These are phyloP conservation scores for Stenogyne calaminthoides DNA, from an alignment of 305 asterid species.

Conservation along the genomic window DNA sequence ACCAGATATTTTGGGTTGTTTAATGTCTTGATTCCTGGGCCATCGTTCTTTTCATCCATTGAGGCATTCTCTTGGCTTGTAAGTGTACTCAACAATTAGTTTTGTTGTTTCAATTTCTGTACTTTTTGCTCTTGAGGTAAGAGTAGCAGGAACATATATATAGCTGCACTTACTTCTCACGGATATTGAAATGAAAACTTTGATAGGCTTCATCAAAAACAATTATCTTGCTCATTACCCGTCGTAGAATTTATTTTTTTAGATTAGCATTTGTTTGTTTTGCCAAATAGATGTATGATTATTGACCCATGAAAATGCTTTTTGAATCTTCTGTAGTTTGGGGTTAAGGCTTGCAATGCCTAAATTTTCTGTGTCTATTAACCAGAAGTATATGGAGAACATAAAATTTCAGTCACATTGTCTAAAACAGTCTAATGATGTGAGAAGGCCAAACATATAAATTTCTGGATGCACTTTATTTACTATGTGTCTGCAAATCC, in stretches of 20 bases:
- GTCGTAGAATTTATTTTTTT: not conserved
- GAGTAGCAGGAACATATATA: not conserved
- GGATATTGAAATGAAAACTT: not conserved
- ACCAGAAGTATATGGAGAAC: not conserved
- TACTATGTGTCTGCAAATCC: not conserved
- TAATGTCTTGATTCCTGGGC: slow-evolving; percentile 72
- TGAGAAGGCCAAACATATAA: not conserved
- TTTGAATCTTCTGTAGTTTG: not conserved
- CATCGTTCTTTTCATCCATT: slow-evolving; percentile 74
- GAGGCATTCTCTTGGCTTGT: slow-evolving; percentile 86
- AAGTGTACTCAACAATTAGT: slow-evolving; percentile 38
- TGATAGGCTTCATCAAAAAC: not conserved
- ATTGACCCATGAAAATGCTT: not conserved
- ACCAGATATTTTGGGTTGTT: slow-evolving; percentile 81
- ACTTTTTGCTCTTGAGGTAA: not conserved
- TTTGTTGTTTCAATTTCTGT: not conserved
- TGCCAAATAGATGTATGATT: slow-evolving; percentile 1
- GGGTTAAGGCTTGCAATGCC: not conserved
- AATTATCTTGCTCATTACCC: not conserved
- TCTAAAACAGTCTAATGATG: not conserved
- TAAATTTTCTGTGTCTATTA: not conserved
- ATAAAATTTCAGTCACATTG: not conserved
- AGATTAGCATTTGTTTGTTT: not conserved
- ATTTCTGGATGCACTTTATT: not conserved
- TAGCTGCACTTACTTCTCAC: not conserved